Conservation (phyloP, 148 eudicot genomes). For the Chenopodium berlandieri region DNA sequence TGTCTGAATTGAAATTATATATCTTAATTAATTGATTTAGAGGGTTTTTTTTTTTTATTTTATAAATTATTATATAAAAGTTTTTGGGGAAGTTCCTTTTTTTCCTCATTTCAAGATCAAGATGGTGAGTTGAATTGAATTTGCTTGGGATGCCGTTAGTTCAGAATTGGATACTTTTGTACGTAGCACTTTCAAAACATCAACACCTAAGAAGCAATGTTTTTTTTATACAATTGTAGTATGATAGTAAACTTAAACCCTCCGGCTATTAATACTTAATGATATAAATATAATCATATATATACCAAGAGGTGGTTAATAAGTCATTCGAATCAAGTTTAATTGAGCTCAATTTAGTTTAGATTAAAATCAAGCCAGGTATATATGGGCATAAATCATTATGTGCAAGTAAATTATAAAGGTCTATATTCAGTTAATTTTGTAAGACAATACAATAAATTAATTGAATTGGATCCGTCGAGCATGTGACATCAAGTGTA, state of each 20-base stretch:
- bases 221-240: constrained; percentile 11
- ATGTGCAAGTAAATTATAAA: too few species aligned
- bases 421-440: too few species aligned
- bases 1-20: background rate
- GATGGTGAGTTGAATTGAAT: constrained; percentile 14
- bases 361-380: too few species aligned
- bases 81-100: background rate
- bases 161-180: constrained; percentile 13
- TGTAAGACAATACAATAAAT: too few species aligned
- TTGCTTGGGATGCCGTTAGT: constrained; percentile 18
- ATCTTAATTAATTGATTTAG: too few species aligned
- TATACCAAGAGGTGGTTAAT: too few species aligned
- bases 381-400: too few species aligned
- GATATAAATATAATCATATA: too few species aligned
- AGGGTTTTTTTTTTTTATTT: background rate
- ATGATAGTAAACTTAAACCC: background rate
- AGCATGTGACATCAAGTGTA: too few species aligned
- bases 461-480: too few species aligned
- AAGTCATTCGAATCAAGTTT: too few species aligned
- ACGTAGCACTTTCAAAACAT: background rate
- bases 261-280: background rate
- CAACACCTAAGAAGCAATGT: constrained; percentile 11
- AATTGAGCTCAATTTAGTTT: too few species aligned
- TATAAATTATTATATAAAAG: background rate
- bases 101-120: constrained; percentile 16